phyloP scores from a whole-genome alignment of 2,329 filamentous ascomycete genomes.

The Fusarium ambrosium region DNA sequence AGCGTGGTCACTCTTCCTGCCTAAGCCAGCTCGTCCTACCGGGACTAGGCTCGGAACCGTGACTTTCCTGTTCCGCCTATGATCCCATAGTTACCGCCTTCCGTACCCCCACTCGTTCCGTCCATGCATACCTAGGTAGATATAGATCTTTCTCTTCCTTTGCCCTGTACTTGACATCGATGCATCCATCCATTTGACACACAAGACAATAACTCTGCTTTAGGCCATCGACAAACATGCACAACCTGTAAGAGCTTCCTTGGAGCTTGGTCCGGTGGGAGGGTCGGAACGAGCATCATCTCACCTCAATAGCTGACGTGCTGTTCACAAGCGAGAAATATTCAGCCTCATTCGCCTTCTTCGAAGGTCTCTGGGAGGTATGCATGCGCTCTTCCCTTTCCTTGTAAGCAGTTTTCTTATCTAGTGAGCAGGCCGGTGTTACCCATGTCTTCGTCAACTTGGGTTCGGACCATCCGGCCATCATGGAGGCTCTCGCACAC shows the following conservation, averaged over 20 bases:
- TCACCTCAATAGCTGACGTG: not conserved
- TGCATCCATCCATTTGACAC: not conserved
- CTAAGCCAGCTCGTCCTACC: not conserved
- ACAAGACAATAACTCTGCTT: not conserved
- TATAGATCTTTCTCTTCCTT: not conserved
- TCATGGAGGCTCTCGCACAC: constrained; percentile 84
- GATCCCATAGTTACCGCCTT: not conserved
- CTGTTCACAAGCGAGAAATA: constrained; percentile 55
- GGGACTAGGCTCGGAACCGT: not conserved
- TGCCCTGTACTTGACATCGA: not conserved
- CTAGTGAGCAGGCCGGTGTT: constrained; percentile 59
- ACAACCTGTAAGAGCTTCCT: not conserved
- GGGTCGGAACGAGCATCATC: not conserved
- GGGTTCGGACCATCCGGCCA: constrained; percentile 78
- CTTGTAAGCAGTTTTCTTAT: not conserved
- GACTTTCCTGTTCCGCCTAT: not conserved
- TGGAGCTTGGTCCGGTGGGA: not conserved
- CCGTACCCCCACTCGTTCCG: not conserved
- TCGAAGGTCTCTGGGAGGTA: constrained; percentile 79
- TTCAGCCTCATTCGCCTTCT: constrained; percentile 83
- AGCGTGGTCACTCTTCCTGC: no score
- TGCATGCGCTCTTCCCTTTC: not conserved
- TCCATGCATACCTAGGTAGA: not conserved
- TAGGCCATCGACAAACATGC: not conserved
- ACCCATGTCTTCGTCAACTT: constrained; percentile 73